Evolutionary conservation across 129 eudicot species (phyloP).

Genomic region (Lonicera japonica): DNA sequence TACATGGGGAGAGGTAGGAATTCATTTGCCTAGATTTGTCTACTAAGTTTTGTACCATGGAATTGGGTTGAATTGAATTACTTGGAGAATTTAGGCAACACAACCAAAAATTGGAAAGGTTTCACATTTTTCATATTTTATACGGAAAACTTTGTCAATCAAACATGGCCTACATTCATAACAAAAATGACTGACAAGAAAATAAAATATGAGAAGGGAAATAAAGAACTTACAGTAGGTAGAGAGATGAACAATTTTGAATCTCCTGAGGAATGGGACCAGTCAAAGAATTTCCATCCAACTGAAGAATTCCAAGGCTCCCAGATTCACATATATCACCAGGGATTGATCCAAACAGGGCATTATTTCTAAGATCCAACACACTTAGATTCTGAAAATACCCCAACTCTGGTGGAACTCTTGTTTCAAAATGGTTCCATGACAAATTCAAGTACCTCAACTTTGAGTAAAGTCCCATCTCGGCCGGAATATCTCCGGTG

Average conservation of each 20-base stretch:
- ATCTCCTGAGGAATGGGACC: constrained; percentile 75
- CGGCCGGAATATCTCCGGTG: constrained; percentile 71
- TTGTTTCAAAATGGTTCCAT: constrained; percentile 67
- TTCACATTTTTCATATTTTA: too few relatives aligned
- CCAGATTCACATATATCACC: constrained; percentile 76
- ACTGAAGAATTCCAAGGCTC: constrained; percentile 72
- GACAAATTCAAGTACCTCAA: constrained; percentile 84
- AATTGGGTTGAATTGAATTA: too few relatives aligned
- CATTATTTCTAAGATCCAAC: constrained; percentile 63
- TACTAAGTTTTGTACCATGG: too few relatives aligned
- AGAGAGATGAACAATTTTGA: constrained; percentile 84
- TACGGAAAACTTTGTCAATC: too few relatives aligned
- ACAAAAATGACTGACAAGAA: too few relatives aligned
- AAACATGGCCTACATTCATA: too few relatives aligned
- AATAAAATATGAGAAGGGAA: not conserved
- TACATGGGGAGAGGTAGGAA: too few relatives aligned
- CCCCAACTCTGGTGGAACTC: constrained; percentile 76
- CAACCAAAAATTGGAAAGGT: too few relatives aligned
- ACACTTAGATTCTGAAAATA: constrained; percentile 65
- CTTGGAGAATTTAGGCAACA: too few relatives aligned
- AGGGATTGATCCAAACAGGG: constrained; percentile 61
- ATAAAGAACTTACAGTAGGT: constrained; percentile 70
- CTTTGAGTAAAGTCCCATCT: constrained; percentile 66
- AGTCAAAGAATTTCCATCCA: constrained; percentile 72
- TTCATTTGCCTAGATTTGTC: too few relatives aligned